Percentiles rank a stretch among this genome's conserved stretches.
phyloP scores from a whole-genome alignment of 352 stramenopile species.

The Bremia lactucae region DNA sequence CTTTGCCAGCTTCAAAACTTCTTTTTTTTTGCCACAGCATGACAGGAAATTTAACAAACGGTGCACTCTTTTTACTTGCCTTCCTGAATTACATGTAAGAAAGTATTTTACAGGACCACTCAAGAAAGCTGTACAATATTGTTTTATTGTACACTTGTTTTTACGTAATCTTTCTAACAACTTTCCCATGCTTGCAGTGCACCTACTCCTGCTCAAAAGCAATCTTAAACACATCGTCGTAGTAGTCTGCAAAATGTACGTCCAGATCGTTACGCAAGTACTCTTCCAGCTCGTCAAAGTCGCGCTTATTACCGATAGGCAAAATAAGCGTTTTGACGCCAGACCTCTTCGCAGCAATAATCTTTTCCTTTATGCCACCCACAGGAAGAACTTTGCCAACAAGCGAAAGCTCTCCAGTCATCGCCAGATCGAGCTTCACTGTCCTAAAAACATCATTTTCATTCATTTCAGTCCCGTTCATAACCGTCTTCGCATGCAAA shows the following conservation, averaged over 20 bases:
- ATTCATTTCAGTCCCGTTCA: neutral
- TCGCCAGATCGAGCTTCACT: slow-evolving; percentile 92
- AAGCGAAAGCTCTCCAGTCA: slow-evolving; percentile 95
- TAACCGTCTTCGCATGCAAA: too few relatives aligned
- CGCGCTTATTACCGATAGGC: slow-evolving; percentile 89
- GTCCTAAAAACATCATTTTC: slow-evolving; percentile 36
- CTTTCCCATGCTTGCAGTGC: neutral
- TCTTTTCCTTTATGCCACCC: slow-evolving; percentile 99
- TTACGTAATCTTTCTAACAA: neutral
- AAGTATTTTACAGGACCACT: neutral
- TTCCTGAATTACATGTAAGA: neutral
- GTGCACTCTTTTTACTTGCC: too few relatives aligned
- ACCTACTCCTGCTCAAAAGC: slow-evolving; percentile 75
- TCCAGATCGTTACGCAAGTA: slow-evolving; percentile 95
- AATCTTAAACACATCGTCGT: slow-evolving; percentile 92
- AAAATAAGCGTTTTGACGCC: slow-evolving; percentile 92
- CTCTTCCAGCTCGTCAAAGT: slow-evolving; percentile 95
- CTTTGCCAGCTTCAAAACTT: too few relatives aligned
- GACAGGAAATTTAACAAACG: too few relatives aligned
- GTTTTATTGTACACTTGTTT: neutral
- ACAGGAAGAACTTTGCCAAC: slow-evolving; percentile 98
- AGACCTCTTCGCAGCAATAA: slow-evolving; percentile 93
- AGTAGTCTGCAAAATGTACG: slow-evolving; percentile 95
- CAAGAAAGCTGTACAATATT: neutral
- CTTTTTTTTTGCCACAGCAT: too few relatives aligned